Evolutionary conservation across 148 eudicot species (phyloP).

Genomic region (Nyssa sinensis): DNA sequence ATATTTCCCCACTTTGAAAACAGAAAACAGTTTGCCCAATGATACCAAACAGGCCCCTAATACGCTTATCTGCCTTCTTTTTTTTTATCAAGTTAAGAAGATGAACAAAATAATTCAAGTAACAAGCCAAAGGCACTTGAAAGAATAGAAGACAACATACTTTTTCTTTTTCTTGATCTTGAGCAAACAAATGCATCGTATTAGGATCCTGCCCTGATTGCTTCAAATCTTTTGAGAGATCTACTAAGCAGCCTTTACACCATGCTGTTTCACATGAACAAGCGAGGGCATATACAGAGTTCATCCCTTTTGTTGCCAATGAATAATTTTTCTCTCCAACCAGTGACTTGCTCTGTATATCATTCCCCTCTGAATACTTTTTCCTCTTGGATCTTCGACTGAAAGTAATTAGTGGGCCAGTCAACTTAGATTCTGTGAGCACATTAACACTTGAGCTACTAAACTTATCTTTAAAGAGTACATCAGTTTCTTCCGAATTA

Average conservation of each 20-base stretch:
- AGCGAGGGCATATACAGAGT: slow-evolving; percentile 3
- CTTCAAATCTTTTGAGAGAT: slow-evolving; percentile 15
- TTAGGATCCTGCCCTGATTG: background rate
- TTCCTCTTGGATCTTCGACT: slow-evolving; percentile 47
- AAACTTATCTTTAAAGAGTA: slow-evolving; percentile 13
- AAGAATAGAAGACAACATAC: slow-evolving; percentile 23
- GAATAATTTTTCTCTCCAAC: slow-evolving; percentile 13
- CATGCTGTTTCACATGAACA: slow-evolving; percentile 20
- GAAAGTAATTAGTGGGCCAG: slow-evolving; percentile 39
- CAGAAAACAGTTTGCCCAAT: background rate
- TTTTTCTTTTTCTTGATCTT: slow-evolving; percentile 19
- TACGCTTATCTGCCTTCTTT: background rate
- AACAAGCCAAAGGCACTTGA: background rate
- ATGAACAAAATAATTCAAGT: background rate
- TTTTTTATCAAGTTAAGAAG: background rate
- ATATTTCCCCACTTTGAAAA: background rate
- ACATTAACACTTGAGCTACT: background rate
- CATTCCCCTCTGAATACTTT: slow-evolving; percentile 19
- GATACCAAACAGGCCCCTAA: background rate
- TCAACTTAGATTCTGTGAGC: slow-evolving; percentile 20
- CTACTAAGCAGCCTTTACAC: slow-evolving; percentile 6
- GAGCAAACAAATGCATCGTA: slow-evolving; percentile 7
- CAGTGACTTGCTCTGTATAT: slow-evolving; percentile 7
- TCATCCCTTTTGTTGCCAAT: background rate
- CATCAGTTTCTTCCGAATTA: slow-evolving; percentile 4